Conservation (phyloP, 345 rosid genomes). For the Citrus trifoliata region DNA sequence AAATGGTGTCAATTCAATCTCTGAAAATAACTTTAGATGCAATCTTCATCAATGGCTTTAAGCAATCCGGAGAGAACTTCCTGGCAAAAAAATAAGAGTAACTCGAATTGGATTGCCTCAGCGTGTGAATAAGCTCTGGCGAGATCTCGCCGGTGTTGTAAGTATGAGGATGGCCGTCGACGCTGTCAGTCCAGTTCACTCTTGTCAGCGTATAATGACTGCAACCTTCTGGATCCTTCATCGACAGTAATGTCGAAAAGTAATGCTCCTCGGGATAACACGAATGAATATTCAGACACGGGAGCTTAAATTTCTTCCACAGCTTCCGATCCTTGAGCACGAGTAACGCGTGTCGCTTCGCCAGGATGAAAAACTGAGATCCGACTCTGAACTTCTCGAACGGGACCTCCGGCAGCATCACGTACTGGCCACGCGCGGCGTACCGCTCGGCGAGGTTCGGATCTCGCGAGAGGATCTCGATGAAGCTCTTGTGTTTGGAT, state of each 20-base stretch:
- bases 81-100: slow-evolving; percentile 66
- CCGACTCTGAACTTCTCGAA: slow-evolving; percentile 68
- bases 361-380: slow-evolving; percentile 80
- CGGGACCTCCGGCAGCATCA: slow-evolving; percentile 66
- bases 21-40: slow-evolving; percentile 60
- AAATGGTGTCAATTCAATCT: slow-evolving; percentile 32
- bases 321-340: slow-evolving; percentile 57
- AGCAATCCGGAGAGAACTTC: slow-evolving; percentile 67
- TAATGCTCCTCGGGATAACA: slow-evolving; percentile 95
- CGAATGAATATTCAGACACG: slow-evolving; percentile 47
- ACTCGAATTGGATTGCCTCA: slow-evolving; percentile 53
- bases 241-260: slow-evolving; percentile 74
- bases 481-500: slow-evolving; percentile 46
- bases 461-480: slow-evolving; percentile 66
- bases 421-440: slow-evolving; percentile 54
- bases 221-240: slow-evolving; percentile 67
- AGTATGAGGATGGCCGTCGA: slow-evolving; percentile 67
- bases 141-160: slow-evolving; percentile 52
- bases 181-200: slow-evolving; percentile 81
- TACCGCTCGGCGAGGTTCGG: slow-evolving; percentile 61
- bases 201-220: slow-evolving; percentile 61
- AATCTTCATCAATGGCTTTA: slow-evolving; percentile 63
- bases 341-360: slow-evolving; percentile 65
- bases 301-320: slow-evolving; percentile 76
- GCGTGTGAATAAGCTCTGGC: slow-evolving; percentile 33